Evolutionary conservation across 2,329 filamentous ascomycete genomes (phyloP).

Genomic region (Pestalotiopsis sp.): DNA sequence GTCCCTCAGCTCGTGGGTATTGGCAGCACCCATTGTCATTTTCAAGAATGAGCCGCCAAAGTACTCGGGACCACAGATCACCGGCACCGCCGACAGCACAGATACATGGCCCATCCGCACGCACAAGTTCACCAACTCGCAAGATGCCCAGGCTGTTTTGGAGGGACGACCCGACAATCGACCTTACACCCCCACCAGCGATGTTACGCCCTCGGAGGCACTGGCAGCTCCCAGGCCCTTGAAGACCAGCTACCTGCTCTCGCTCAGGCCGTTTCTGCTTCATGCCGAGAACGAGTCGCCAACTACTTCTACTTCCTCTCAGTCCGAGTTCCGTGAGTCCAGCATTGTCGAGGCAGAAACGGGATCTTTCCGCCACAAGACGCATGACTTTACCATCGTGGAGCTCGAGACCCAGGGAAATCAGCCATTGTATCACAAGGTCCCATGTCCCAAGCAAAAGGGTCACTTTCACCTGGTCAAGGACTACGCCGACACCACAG

Average conservation of each 20-base stretch:
- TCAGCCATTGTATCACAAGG: conserved; percentile 26
- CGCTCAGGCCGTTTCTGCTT: background rate
- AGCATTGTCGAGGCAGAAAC: conserved; percentile 32
- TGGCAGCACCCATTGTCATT: conserved; percentile 20
- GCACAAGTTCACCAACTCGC: background rate
- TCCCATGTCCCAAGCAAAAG: conserved; percentile 26
- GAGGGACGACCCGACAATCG: conserved; percentile 11
- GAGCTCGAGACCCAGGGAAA: conserved; percentile 31
- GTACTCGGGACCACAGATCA: background rate
- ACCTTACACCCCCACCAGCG: conserved; percentile 5
- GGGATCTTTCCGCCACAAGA: conserved; percentile 18
- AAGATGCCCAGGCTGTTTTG: conserved; percentile 1
- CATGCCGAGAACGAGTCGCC: background rate
- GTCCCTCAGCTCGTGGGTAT: conserved; percentile 15
- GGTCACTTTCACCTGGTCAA: conserved; percentile 28
- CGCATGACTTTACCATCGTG: conserved; percentile 27
- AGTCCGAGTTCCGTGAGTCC: conserved; percentile 26
- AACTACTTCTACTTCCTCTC: conserved; percentile 11
- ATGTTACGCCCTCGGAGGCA: conserved; percentile 11
- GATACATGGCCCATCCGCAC: background rate
- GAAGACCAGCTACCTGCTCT: conserved; percentile 11
- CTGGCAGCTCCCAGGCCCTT: conserved; percentile 8
- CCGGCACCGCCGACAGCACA: background rate
- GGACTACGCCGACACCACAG: conserved; percentile 27
- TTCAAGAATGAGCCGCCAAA: conserved; percentile 16